These are phyloP conservation scores for Plasmopara viticola DNA, from an alignment of 352 stramenopile species.

Conservation along the genomic window DNA sequence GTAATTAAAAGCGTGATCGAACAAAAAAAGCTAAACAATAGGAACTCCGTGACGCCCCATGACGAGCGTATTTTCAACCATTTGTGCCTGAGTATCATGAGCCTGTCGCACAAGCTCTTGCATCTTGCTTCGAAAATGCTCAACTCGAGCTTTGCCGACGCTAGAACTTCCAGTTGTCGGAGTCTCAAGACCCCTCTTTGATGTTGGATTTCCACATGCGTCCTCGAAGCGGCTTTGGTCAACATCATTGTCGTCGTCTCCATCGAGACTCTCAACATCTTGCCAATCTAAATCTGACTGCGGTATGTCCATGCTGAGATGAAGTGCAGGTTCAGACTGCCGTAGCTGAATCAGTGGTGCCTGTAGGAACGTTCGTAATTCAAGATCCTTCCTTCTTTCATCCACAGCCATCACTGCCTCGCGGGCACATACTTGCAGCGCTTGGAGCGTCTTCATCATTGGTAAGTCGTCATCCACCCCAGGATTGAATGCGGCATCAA, in stretches of 20 bases:
- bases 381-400: slow-evolving; percentile 35
- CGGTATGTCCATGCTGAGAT: slow-evolving; percentile 22
- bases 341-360: slow-evolving; percentile 36
- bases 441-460: slow-evolving; percentile 24
- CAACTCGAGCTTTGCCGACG: slow-evolving; percentile 15
- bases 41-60: slow-evolving; percentile 42
- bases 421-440: slow-evolving; percentile 31
- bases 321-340: slow-evolving; percentile 39
- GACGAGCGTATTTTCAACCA: slow-evolving; percentile 29
- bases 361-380: slow-evolving; percentile 22
- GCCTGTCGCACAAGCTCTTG: slow-evolving; percentile 59
- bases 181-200: no score
- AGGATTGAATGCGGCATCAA: slow-evolving; percentile 37
- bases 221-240: no score
- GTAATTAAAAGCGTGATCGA: no score
- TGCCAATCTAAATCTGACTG: slow-evolving; percentile 10
- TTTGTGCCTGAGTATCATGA: slow-evolving; percentile 49
- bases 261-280: not conserved
- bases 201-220: no score
- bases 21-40: slow-evolving; percentile 16
- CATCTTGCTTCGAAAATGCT: slow-evolving; percentile 64
- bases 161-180: slow-evolving; percentile 4
- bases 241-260: no score
- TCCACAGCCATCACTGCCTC: slow-evolving; percentile 36
- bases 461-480: slow-evolving; percentile 35